Base-by-base conservation (phyloP, 371 early-diverging fungal species). In the Basidiobolus meristosporus region DNA sequence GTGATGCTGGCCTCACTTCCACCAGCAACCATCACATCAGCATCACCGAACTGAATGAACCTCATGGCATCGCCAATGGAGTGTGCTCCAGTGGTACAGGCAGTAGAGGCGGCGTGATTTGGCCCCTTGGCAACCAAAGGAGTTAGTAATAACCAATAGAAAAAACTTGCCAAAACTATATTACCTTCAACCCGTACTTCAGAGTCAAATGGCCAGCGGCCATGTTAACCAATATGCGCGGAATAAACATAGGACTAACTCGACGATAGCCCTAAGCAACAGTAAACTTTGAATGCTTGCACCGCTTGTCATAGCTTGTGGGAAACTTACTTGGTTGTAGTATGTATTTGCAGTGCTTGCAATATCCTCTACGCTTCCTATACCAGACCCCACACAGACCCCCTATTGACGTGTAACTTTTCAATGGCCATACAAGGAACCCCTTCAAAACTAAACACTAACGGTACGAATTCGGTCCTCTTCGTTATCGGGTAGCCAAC, bases 11-110 rank as follows among this genome's bases (percentile, higher is more conserved):
- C 71, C 52, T 95, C 96, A 1, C 85, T 59, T 1, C 87, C 92
- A n/a, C 96, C 96, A 0, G 92, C 93, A 4, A 95, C 56, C 87
- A 95, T 90, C 2, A 95, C 89, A 52, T 90, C 86, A 2, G 92
- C 91, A 48, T 95, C 93, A 11, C 85, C 87, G 44, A 60, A 80
- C 40, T 74, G 71, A 47, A 95, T 95, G 50, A 90, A 86, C 23
- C 92, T 65, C 66, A 72, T 70, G 0, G 92, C 93, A 48, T 95
- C 93, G 19, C 91, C 93, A 26, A 95, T 68, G 1, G 91, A 64
- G 46, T 95, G 90, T 0, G 91, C 90, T 1, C 96, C 96, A 2
- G 96, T 90, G 0, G 93, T 82, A 47, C 96, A 95, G 0, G 96
- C 92, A 0, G 92, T 93, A 0, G 90, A 79, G 0, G 69, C 83